phyloP scores from a whole-genome alignment of 805 yeast genomes.

The Jamesozyma jinghongensis region DNA sequence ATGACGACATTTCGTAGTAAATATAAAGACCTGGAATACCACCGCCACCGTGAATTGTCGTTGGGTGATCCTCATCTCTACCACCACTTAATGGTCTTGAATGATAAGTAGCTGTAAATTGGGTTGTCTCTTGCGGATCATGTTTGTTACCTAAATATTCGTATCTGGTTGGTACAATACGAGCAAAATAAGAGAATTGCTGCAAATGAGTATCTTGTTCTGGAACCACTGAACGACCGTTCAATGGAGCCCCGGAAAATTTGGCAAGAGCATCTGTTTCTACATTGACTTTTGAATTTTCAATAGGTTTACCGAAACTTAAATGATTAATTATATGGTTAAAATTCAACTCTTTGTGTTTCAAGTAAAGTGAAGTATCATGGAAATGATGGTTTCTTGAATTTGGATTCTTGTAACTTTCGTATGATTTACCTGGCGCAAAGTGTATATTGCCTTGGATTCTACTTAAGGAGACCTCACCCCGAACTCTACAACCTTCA shows the following conservation, averaged over 20 bases:
- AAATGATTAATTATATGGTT: conserved; percentile 72
- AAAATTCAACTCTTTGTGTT: conserved; percentile 56
- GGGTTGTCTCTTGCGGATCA: conserved; percentile 61
- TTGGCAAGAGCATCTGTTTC: conserved; percentile 15
- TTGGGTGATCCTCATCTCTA: conserved; percentile 82
- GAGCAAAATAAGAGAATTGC: conserved; percentile 68
- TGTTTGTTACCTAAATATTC: conserved; percentile 45
- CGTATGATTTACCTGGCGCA: conserved; percentile 84
- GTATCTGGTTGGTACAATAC: conserved; percentile 83
- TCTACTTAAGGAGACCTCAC: conserved; percentile 70
- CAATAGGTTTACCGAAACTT: conserved; percentile 53
- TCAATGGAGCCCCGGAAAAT: conserved; percentile 53
- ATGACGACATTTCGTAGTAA: conserved; percentile 84
- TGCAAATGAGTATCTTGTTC: conserved; percentile 44
- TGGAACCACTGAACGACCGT: conserved; percentile 35
- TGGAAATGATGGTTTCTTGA: conserved; percentile 54
- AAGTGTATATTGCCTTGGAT: conserved; percentile 88
- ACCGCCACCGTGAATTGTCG: conserved; percentile 71
- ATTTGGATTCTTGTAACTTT: conserved; percentile 30
- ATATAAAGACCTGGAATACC: conserved; percentile 88
- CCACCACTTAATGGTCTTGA: conserved; percentile 83
- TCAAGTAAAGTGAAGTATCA: conserved; percentile 66
- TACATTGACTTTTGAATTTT: conserved; percentile 1
- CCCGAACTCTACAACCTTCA: conserved; percentile 86
- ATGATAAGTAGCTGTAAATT: conserved; percentile 81